A percentile compares a stretch with the other conserved stretches of the same genome.
phyloP scores from a whole-genome alignment of 345 rosid genomes.

The Turnera subulata region DNA sequence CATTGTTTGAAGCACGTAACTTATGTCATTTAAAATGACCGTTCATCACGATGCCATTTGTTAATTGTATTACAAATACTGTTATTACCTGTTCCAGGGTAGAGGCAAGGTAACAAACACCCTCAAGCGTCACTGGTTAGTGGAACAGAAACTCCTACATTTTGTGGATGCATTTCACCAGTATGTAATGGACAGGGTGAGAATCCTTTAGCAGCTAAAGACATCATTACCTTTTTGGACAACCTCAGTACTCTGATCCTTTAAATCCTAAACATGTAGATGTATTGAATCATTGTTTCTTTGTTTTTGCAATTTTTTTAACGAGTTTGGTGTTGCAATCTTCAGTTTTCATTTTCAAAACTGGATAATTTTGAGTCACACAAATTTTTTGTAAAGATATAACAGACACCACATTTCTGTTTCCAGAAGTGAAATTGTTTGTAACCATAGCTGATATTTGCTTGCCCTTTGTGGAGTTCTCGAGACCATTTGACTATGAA shows the following conservation, averaged over 20 bases:
- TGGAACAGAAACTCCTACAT: slow-evolving; percentile 97
- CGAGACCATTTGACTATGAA: no score
- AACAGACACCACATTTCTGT: no score
- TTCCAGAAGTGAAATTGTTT: no score
- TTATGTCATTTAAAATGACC: neutral
- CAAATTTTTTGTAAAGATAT: no score
- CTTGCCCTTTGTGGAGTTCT: no score
- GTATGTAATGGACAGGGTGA: slow-evolving; percentile 98
- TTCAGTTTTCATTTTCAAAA: no score
- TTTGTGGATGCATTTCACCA: slow-evolving; percentile 99
- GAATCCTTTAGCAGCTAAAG: slow-evolving; percentile 20
- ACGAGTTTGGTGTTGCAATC: no score
- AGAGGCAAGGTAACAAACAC: slow-evolving; percentile 54
- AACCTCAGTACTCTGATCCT: no score
- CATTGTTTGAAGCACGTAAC: neutral
- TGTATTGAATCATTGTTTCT: neutral
- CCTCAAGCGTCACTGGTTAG: slow-evolving; percentile 79
- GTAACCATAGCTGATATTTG: no score
- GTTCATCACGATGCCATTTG: neutral
- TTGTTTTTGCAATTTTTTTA: no score
- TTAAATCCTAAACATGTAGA: neutral
- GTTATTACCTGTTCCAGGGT: slow-evolving; percentile 42
- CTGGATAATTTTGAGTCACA: no score
- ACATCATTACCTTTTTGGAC: neutral
- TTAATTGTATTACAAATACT: slow-evolving; percentile 1